These are phyloP conservation scores for Geotrichum candidum DNA, from an alignment of 1,139 yeast genomes.

Conservation along the genomic window DNA sequence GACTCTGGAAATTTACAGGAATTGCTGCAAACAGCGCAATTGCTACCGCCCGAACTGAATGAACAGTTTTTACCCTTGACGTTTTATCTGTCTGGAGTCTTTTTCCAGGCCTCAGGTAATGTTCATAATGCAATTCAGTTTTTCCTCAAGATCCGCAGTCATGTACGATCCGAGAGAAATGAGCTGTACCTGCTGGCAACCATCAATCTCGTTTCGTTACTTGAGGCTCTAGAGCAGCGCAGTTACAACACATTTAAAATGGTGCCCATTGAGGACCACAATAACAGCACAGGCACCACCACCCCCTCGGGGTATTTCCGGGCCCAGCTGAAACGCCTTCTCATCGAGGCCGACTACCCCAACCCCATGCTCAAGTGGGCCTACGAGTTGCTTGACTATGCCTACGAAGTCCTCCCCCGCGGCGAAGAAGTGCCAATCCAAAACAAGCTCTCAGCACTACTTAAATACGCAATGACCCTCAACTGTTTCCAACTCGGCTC, in stretches of 20 bases:
- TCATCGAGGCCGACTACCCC: constrained; percentile 3
- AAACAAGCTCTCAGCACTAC: constrained; percentile 13
- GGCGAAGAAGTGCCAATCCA: constrained; percentile 9
- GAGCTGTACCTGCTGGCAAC: constrained; percentile 17
- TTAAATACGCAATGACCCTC: constrained; percentile 14
- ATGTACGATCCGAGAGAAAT: constrained; percentile 1
- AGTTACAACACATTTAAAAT: constrained; percentile 13
- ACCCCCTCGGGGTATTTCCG: constrained; percentile 15
- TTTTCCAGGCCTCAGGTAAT: constrained; percentile 19
- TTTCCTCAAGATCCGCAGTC: constrained; percentile 15
- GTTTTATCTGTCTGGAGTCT: constrained; percentile 17
- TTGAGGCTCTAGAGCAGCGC: constrained; percentile 15
- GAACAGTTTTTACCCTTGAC: constrained; percentile 16
- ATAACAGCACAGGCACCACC: neutral
- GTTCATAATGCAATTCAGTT: constrained; percentile 18
- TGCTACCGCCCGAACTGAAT: constrained; percentile 11
- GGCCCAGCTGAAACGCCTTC: neutral
- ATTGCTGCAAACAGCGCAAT: constrained; percentile 12
- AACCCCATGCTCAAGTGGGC: constrained; percentile 17
- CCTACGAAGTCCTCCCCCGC: neutral
- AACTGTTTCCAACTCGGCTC: constrained; percentile 15
- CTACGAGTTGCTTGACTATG: constrained; percentile 11
- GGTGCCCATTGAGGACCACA: constrained; percentile 8
- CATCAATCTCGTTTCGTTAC: constrained; percentile 12
- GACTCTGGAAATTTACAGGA: constrained; percentile 14